Evolutionary conservation across 177 flowering plant species (phyloP), one percentile per base, ranked within the genome.

Genomic region (Vitis hybrid): DNA sequence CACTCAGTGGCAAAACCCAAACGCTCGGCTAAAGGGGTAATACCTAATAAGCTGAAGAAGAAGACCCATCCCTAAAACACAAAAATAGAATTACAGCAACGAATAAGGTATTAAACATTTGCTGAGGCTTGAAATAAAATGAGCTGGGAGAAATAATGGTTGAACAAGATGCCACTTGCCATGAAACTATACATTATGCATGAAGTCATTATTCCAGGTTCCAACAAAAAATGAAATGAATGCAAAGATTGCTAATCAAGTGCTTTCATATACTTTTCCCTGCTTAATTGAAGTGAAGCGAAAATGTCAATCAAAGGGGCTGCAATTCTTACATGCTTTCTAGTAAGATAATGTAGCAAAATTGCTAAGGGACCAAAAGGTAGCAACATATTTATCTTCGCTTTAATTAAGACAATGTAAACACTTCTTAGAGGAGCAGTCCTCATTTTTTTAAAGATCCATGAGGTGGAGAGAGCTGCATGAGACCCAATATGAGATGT

Each of bases 1-100:
- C 86, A 88, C 92, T 86, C 90, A 10, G 90, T 85, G 50, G 80
- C 83, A 76, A 77, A 88, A 67, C 90, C 92, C 65, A 85, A 68
- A 14, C 90, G 88, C 77, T 85, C 90, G 1, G 90, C 92, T 63
- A 85, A 78, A 71, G 92, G 88, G 63, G 79, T 74, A 66, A 88
- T 87, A 63, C 90, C 90, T 65, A 88, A 15, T 78, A 85, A 79
- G 73, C 88, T 83, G 77, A 85, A 83, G 71, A 85, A 82, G 80
- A 88, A 87, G 65, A 85, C 86, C 87, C 82, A 88, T 49, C 90
- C 92, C 90, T 88, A 67, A 46, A 65, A 70, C 32, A 56, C 32
- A 35, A 69, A 54, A 75, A 55, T 40, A 7, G 46, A 40, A 40
- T 40, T 4, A 40, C 46, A 40, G 54, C 32, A 54, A 65, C 52